phyloP scores from a whole-genome alignment of 1,139 yeast species.

The Diutina ranongensis region DNA sequence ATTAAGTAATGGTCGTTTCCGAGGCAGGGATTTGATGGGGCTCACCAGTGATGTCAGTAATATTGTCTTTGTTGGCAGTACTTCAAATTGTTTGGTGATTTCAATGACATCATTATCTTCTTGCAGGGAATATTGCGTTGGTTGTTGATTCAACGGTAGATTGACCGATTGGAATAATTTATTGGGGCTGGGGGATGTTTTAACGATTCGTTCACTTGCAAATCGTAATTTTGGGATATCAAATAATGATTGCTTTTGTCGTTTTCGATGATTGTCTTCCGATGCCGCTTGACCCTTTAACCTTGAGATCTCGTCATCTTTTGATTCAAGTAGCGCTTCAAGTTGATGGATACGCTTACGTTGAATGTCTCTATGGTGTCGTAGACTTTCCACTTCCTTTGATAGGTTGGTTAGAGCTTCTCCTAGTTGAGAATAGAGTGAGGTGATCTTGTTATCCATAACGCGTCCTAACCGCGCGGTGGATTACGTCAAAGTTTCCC shows the following conservation, averaged over 20 bases:
- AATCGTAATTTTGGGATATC: not conserved
- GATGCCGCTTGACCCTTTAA: not conserved
- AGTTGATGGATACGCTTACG: not conserved
- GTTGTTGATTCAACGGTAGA: not conserved
- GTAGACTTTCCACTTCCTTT: not conserved
- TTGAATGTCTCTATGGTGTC: not conserved
- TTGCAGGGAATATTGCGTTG: not conserved
- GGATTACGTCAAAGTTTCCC: not conserved
- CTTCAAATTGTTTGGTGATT: not conserved
- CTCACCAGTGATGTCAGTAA: not conserved
- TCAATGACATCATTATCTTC: not conserved
- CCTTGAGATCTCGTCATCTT: not conserved
- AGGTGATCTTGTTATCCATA: too few species aligned
- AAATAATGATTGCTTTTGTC: not conserved
- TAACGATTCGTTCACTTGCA: not conserved
- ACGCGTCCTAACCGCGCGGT: not conserved
- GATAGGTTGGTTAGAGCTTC: not conserved
- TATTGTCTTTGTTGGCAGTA: not conserved
- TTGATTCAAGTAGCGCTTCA: not conserved
- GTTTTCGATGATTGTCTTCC: not conserved
- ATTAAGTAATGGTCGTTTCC: not conserved
- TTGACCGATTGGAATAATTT: not conserved
- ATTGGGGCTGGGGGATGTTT: not conserved
- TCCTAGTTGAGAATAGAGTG: not conserved
- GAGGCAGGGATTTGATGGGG: not conserved